These are phyloP conservation scores for Leccinum barrowsii DNA, from an alignment of 768 basidiomycete genomes.

Conservation along the genomic window DNA sequence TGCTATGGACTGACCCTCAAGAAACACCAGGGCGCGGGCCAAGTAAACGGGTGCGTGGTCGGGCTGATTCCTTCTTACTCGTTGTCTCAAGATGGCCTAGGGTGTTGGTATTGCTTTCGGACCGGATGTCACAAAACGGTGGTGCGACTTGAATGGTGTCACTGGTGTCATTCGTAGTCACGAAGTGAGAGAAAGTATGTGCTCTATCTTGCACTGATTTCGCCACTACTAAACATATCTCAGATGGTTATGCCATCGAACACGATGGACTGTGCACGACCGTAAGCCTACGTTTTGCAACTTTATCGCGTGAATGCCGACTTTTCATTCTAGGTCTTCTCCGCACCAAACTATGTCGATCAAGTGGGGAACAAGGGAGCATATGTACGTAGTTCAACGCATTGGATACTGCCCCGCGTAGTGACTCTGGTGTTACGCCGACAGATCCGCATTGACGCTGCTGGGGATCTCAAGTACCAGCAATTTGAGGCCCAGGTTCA, in stretches of 20 bases:
- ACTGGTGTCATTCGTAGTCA: constrained; percentile 92
- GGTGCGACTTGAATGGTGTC: constrained; percentile 85
- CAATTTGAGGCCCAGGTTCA: constrained; percentile 87
- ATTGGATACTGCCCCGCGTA: not conserved
- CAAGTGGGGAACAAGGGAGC: constrained; percentile 90
- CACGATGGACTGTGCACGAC: constrained; percentile 95
- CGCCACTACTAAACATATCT: constrained; percentile 2
- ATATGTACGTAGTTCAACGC: constrained; percentile 53
- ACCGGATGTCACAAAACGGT: constrained; percentile 85
- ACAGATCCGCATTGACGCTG: constrained; percentile 79
- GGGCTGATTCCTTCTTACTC: constrained; percentile 1
- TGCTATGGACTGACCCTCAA: constrained; percentile 97
- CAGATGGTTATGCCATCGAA: constrained; percentile 92
- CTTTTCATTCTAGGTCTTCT: constrained; percentile 62
- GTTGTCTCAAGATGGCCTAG: constrained; percentile 36
- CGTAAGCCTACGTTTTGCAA: constrained; percentile 37
- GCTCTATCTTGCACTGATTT: constrained; percentile 1
- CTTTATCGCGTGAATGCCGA: constrained; percentile 9
- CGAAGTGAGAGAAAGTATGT: constrained; percentile 87
- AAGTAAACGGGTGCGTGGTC: constrained; percentile 79
- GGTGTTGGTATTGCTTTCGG: constrained; percentile 97
- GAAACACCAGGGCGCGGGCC: constrained; percentile 85
- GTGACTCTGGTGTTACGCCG: constrained; percentile 3
- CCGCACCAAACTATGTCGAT: constrained; percentile 94
- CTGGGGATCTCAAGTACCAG: constrained; percentile 67